Percentiles rank a stretch among this genome's conserved stretches.
phyloP scores from a whole-genome alignment of 2,329 filamentous ascomycete species.

The Nemania sp. region DNA sequence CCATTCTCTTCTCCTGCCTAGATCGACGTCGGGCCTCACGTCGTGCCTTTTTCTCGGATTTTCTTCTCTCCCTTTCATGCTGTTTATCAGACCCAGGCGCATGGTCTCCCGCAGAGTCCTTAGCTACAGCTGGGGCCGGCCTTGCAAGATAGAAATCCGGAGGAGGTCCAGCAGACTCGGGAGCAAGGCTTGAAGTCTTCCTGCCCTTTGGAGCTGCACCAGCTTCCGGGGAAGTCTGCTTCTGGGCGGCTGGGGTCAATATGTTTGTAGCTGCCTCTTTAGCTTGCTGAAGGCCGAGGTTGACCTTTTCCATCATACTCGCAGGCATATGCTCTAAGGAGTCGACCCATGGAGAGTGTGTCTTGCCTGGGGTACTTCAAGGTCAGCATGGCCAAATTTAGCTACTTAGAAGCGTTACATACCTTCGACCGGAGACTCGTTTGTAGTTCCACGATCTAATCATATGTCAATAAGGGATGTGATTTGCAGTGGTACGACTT shows the following conservation, averaged over 20 bases:
- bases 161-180: conserved; percentile 8
- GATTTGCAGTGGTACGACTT: background rate
- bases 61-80: conserved; percentile 25
- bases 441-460: background rate
- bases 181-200: conserved; percentile 14
- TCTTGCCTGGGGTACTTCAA: background rate
- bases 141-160: conserved; percentile 9
- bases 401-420: background rate
- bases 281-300: conserved; percentile 19
- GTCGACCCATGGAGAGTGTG: conserved; percentile 26
- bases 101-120: background rate
- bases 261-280: conserved; percentile 11
- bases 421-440: conserved; percentile 14
- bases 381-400: background rate
- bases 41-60: conserved; percentile 24
- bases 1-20: conserved; percentile 27
- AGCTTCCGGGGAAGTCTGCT: conserved; percentile 1
- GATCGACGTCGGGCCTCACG: conserved; percentile 23
- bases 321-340: conserved; percentile 17
- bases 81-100: background rate
- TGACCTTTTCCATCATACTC: conserved; percentile 19
- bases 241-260: conserved; percentile 4
- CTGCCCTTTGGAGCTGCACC: background rate
- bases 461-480: background rate
- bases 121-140: background rate